These are phyloP conservation scores for Pseudonitzschia multiseries DNA, from an alignment of 108 stramenopile species.

Conservation along the genomic window DNA sequence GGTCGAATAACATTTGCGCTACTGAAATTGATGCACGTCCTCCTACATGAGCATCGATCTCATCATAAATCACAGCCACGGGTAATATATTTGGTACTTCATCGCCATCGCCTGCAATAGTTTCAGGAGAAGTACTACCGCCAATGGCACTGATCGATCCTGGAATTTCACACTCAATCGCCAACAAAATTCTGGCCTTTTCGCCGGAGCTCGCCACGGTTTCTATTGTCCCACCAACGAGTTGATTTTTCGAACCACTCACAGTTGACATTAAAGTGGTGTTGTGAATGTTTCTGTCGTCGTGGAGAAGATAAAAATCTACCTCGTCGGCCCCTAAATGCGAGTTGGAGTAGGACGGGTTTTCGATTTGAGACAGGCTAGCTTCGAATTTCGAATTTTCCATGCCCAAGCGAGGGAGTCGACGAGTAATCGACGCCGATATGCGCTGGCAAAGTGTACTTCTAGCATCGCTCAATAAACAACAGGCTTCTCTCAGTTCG, in stretches of 20 bases:
- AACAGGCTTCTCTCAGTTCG: slow-evolving; percentile 43
- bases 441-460: slow-evolving; percentile 42
- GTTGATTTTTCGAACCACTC: slow-evolving; percentile 4
- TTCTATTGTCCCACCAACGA: slow-evolving; percentile 51
- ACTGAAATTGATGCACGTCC: slow-evolving; percentile 79
- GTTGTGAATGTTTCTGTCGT: slow-evolving; percentile 8
- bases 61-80: slow-evolving; percentile 78
- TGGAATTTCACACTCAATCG: slow-evolving; percentile 76
- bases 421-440: slow-evolving; percentile 51
- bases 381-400: slow-evolving; percentile 61
- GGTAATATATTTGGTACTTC: slow-evolving; percentile 29
- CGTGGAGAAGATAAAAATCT: slow-evolving; percentile 61
- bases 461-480: slow-evolving; percentile 48
- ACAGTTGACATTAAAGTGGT: slow-evolving; percentile 2
- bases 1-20: slow-evolving; percentile 69
- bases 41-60: slow-evolving; percentile 87
- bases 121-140: not conserved
- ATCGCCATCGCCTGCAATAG: not conserved
- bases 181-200: slow-evolving; percentile 73
- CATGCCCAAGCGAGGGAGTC: slow-evolving; percentile 68
- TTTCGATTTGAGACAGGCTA: slow-evolving; percentile 20
- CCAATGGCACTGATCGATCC: slow-evolving; percentile 63
- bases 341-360: slow-evolving; percentile 26
- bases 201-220: slow-evolving; percentile 74
- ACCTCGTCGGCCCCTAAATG: slow-evolving; percentile 44